A percentile compares a stretch with the other conserved stretches of the same genome.
phyloP scores from a whole-genome alignment of 371 early-diverging fungal species.

The Rozella allomycis region DNA sequence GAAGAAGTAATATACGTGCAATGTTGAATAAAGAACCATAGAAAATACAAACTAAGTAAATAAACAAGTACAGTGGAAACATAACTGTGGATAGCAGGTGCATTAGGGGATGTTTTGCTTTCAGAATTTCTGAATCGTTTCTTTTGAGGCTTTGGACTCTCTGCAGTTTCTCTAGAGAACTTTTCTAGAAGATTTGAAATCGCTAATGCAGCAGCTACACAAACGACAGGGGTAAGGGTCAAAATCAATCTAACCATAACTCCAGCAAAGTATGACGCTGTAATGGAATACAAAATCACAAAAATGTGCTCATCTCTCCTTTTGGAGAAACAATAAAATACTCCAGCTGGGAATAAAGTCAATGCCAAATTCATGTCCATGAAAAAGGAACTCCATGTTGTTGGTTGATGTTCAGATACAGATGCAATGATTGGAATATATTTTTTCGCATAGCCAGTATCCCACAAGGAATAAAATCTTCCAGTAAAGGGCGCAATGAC shows the following conservation, averaged over 20 bases:
- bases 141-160: constrained; percentile 1
- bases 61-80: neutral
- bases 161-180: constrained; percentile 26
- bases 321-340: constrained; percentile 81
- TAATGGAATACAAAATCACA: constrained; percentile 75
- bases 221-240: constrained; percentile 89
- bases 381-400: constrained; percentile 96
- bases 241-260: constrained; percentile 97
- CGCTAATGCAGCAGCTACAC: constrained; percentile 77
- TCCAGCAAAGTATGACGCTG: constrained; percentile 96
- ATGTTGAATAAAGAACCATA: constrained; percentile 67
- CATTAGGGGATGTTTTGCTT: constrained; percentile 4
- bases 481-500: constrained; percentile 94
- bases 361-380: constrained; percentile 87
- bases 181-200: constrained; percentile 61
- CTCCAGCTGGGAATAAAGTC: constrained; percentile 83
- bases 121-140: constrained; percentile 2
- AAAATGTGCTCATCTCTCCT: constrained; percentile 88
- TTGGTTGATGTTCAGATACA: constrained; percentile 97
- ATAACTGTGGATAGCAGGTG: constrained; percentile 1
- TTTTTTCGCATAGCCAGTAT: constrained; percentile 93
- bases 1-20: constrained; percentile 94
- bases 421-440: constrained; percentile 97
- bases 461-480: constrained; percentile 95
- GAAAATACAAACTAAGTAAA: neutral